These are phyloP conservation scores for Neonectria ditissima DNA, from an alignment of 2,329 filamentous ascomycete species.

Conservation along the genomic window DNA sequence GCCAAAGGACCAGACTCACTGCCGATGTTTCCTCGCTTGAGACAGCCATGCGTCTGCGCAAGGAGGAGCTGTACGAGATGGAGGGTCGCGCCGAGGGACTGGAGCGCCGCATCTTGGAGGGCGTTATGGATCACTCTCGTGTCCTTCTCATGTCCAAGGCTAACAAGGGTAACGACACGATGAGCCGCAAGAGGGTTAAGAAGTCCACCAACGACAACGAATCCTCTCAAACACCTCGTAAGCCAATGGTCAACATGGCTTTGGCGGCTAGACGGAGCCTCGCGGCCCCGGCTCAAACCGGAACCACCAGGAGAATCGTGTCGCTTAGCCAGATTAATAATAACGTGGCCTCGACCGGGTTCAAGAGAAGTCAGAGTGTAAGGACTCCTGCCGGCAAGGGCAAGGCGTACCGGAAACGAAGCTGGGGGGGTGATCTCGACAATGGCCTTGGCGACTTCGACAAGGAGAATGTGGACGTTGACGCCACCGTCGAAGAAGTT, in stretches of 20 bases:
- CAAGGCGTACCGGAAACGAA: slow-evolving; percentile 71
- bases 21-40: slow-evolving; percentile 92
- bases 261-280: slow-evolving; percentile 64
- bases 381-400: slow-evolving; percentile 64
- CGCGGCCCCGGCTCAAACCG: slow-evolving; percentile 59
- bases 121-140: slow-evolving; percentile 95
- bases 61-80: slow-evolving; percentile 92
- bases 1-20: slow-evolving; percentile 82
- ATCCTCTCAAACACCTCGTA: slow-evolving; percentile 40
- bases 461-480: slow-evolving; percentile 73
- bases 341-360: slow-evolving; percentile 72
- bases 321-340: slow-evolving; percentile 91
- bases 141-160: slow-evolving; percentile 84
- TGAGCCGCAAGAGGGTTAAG: slow-evolving; percentile 69
- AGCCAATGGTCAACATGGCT: slow-evolving; percentile 64
- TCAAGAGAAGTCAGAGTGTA: slow-evolving; percentile 84
- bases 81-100: slow-evolving; percentile 88
- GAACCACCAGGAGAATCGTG: slow-evolving; percentile 82
- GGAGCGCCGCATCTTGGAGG: slow-evolving; percentile 92
- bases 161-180: slow-evolving; percentile 63
- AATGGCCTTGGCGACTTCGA: slow-evolving; percentile 66
- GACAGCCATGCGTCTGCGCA: slow-evolving; percentile 87
- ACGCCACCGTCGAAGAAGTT: slow-evolving; percentile 73
- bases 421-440: slow-evolving; percentile 69
- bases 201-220: slow-evolving; percentile 50